These are phyloP conservation scores for Debaryomyces hansenii DNA, from an alignment of 805 yeast species.

Conservation along the genomic window DNA sequence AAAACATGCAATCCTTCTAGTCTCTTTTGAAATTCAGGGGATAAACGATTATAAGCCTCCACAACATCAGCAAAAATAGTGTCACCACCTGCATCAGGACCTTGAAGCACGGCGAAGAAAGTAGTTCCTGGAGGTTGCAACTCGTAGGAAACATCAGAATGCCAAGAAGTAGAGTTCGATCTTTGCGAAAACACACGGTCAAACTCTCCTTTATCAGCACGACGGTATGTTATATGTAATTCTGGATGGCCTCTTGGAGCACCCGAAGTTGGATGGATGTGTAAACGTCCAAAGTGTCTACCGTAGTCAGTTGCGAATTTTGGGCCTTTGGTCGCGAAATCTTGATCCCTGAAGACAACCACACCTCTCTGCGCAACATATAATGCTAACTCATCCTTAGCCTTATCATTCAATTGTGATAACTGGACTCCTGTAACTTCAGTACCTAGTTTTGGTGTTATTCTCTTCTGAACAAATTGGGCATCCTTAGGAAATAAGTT, in stretches of 20 bases:
- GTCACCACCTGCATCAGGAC: slow-evolving; percentile 68
- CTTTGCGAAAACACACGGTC: slow-evolving; percentile 33
- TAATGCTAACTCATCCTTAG: slow-evolving; percentile 68
- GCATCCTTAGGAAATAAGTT: slow-evolving; percentile 46
- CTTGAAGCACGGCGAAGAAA: slow-evolving; percentile 61
- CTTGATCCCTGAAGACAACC: slow-evolving; percentile 65
- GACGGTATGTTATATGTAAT: slow-evolving; percentile 60
- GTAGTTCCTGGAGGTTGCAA: slow-evolving; percentile 73
- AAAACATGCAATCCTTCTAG: slow-evolving; percentile 62
- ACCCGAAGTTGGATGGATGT: slow-evolving; percentile 74
- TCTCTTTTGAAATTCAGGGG: slow-evolving; percentile 61
- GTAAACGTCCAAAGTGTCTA: slow-evolving; percentile 65
- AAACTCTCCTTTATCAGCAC: slow-evolving; percentile 40
- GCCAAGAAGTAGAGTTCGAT: slow-evolving; percentile 53
- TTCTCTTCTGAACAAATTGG: slow-evolving; percentile 28
- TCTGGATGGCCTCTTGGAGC: slow-evolving; percentile 65
- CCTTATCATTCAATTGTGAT: slow-evolving; percentile 50
- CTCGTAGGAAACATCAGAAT: slow-evolving; percentile 74
- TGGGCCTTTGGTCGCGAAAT: slow-evolving; percentile 54
- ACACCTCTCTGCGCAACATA: slow-evolving; percentile 71
- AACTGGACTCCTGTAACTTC: slow-evolving; percentile 63
- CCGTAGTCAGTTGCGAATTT: slow-evolving; percentile 54
- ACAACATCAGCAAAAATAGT: slow-evolving; percentile 69
- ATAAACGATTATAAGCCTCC: slow-evolving; percentile 70
- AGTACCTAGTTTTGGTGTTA: slow-evolving; percentile 72